Conservation (phyloP, 345 rosid species). For the Salix purpurea region DNA sequence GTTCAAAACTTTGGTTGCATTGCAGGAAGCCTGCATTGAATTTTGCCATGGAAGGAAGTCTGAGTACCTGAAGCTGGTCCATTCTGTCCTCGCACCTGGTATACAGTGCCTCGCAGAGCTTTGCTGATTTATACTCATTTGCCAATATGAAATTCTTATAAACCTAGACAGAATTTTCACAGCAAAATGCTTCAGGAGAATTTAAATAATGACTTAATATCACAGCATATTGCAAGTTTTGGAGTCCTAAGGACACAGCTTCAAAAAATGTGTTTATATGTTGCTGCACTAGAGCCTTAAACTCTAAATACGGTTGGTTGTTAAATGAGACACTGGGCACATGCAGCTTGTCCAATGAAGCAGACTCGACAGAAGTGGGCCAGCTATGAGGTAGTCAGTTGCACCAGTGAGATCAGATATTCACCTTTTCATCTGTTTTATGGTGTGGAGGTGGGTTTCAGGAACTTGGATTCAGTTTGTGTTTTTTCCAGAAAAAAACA, state of each 20-base stretch:
- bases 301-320: not conserved
- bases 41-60: slow-evolving; percentile 99
- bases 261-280: not conserved
- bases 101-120: slow-evolving; percentile 77
- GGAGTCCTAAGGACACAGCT: not conserved
- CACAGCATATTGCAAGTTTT: not conserved
- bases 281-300: not conserved
- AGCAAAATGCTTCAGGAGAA: not conserved
- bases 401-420: not conserved
- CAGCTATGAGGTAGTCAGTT: not conserved
- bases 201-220: not conserved
- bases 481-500: not conserved
- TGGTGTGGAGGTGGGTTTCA: not conserved
- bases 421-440: not conserved
- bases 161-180: slow-evolving; percentile 46
- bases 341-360: not conserved
- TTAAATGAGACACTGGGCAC: not conserved
- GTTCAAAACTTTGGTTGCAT: slow-evolving; percentile 88
- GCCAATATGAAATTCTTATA: slow-evolving; percentile 61
- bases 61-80: slow-evolving; percentile 97
- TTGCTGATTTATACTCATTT: slow-evolving; percentile 79
- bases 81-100: slow-evolving; percentile 86
- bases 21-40: slow-evolving; percentile 88
- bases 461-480: not conserved
- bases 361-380: not conserved